Conservation (phyloP, 1,139 yeast species). For the Kodamaea plutei region DNA sequence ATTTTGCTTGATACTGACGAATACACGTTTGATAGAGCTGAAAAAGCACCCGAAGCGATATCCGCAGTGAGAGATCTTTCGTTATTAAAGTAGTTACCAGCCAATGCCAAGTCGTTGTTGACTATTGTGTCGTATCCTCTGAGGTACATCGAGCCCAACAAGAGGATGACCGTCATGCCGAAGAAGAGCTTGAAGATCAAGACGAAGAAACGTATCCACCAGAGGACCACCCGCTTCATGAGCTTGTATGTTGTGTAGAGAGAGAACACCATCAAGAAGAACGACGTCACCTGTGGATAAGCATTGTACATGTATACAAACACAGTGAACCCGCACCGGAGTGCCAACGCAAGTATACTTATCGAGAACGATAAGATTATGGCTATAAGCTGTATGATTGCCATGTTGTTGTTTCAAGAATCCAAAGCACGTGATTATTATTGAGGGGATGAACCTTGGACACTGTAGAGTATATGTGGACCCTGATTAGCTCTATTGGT, state of each 20-base stretch:
- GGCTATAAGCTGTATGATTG: conserved; percentile 8
- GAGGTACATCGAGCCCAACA: conserved; percentile 14
- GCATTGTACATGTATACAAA: conserved; percentile 15
- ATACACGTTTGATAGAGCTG: neutral
- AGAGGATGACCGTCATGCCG: conserved; percentile 8
- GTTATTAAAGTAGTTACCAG: neutral
- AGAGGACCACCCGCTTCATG: conserved; percentile 16
- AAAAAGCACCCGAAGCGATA: neutral
- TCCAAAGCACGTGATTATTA: too few species aligned
- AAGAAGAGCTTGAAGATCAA: conserved; percentile 19
- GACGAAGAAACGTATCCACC: conserved; percentile 26
- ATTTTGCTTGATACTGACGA: neutral
- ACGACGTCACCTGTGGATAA: conserved; percentile 25
- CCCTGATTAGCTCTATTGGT: too few species aligned
- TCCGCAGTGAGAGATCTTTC: too few species aligned
- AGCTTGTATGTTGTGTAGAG: conserved; percentile 22
- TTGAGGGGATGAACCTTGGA: too few species aligned
- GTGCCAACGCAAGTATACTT: conserved; percentile 13
- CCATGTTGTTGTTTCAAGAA: conserved; percentile 4
- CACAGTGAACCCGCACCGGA: conserved; percentile 15
- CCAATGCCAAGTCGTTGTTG: conserved; percentile 11
- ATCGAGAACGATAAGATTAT: conserved; percentile 9
- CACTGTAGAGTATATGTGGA: too few species aligned
- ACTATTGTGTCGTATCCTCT: conserved; percentile 15
- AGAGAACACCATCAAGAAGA: conserved; percentile 16